These are phyloP conservation scores for Hymenoscyphus fraxineus DNA, from an alignment of 2,329 filamentous ascomycete genomes.

Conservation along the genomic window DNA sequence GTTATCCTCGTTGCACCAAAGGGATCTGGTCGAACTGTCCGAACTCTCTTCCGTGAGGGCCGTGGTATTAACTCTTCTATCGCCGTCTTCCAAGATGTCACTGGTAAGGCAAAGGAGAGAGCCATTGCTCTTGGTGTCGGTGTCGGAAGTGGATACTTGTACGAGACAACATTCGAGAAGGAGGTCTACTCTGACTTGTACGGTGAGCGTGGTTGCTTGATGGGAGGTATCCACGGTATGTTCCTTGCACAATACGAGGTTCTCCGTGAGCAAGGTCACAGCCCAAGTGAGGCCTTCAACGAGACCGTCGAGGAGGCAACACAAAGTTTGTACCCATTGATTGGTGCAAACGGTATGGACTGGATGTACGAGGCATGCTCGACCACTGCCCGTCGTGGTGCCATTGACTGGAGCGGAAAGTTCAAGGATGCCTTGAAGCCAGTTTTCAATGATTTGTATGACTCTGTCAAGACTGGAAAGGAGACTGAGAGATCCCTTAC, in stretches of 20 bases:
- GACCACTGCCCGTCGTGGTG: conserved; percentile 94
- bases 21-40: conserved; percentile 97
- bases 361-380: conserved; percentile 99
- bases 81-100: conserved; percentile 97
- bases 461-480: conserved; percentile 82
- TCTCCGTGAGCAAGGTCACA: conserved; percentile 96
- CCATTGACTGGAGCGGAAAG: conserved; percentile 94
- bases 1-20: conserved; percentile 99
- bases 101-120: conserved; percentile 97
- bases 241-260: conserved; percentile 99
- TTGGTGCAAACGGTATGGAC: conserved; percentile 97
- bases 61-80: conserved; percentile 99
- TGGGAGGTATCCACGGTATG: conserved; percentile 99
- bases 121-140: conserved; percentile 94
- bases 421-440: conserved; percentile 99
- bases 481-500: conserved; percentile 97
- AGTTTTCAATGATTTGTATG: conserved; percentile 96
- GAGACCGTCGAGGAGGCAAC: conserved; percentile 99
- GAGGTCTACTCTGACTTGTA: conserved; percentile 99
- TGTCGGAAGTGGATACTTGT: conserved; percentile 96
- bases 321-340: conserved; percentile 95
- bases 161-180: conserved; percentile 99
- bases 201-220: conserved; percentile 98
- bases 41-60: conserved; percentile 97
- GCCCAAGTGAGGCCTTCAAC: conserved; percentile 98